Base-by-base conservation (phyloP, 192 early-diverging fungal genomes). In the Borealophlyctis nickersoniae region DNA sequence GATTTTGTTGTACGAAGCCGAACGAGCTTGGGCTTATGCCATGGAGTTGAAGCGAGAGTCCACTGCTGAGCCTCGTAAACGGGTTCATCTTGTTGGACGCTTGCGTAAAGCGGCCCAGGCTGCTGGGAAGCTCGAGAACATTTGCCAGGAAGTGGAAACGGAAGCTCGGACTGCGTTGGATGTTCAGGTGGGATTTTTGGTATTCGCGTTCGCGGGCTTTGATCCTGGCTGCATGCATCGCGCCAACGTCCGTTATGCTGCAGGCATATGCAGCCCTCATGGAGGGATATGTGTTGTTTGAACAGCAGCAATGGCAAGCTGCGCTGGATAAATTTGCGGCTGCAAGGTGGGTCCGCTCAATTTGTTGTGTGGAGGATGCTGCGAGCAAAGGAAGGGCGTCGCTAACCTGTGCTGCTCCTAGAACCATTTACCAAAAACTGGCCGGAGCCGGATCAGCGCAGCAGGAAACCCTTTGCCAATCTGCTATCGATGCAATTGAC, bases 21-120 rank as follows among this genome's bases (percentile, higher is more conserved):
- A 93, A 63, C 79, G 90, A 22, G 77, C 77, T 16, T 93, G 88
- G 89, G 77, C 81, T 45, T 89, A 89, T 56, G 85, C 84, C 23
- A 91, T 90, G 89, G 85, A 92, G 63, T 70, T 91, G 39, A 89
- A 89, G 59, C 69, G 62, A 0, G 81, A 87, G 32, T 72, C 77
- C 23, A 65, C 69, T 39, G 79, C 81, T 33, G 85, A 90, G 34
- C 80, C 83, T 19, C 78, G 88, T 16, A 89, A 89, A 64, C 78
- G 76, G 51, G 75, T 78, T 65, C 89, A 91, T 67, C 65, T 84
- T 9, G 69, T 89, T 49, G 80, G 79, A 51, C 64, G 79, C 26
- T 69, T 92, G 55, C 83, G 81, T 63, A 77, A 79, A 58, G 89
- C 89, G 16, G 75, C 72, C 29, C 74, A 88, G 63, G 58, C 57